Evolutionary conservation across 2,329 filamentous ascomycete genomes (phyloP), one percentile per base, ranked within the genome.

Genomic region (Zopfia rhizophila): DNA sequence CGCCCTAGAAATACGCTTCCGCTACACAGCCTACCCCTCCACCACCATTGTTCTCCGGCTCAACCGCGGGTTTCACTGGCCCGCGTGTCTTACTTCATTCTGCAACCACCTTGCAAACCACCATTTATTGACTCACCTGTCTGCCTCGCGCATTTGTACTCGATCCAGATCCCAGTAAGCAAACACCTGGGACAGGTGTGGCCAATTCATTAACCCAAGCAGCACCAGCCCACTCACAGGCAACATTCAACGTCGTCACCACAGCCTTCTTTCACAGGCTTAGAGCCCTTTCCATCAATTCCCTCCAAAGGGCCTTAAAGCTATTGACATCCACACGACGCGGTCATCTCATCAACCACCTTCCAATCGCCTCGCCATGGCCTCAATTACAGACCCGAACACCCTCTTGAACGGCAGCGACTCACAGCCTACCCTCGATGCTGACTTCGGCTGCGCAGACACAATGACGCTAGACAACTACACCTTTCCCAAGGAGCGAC

Each of bases 401-500:
- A 52, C 57, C 16, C 30, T 56, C 29, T 53, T 49, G 22, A 46
- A 44, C 40, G 38, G 48, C 40, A 36, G 41, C 45, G 44, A 38
- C 30, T 27, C 21, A 25, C 54, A 55, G 41, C 44, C 50, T 11
- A 44, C 42, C 16, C 28, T 53, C 44, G 55, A 60, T 43, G 56
- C 60, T 28, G 59, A 55, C 7, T 56, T 68, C 46, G 59, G 59
- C 39, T 54, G 53, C 41, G 48, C 55, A 14, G 55, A 63, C 30
- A 56, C 56, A 40, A 63, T 68, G 65, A 64, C 68, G 17, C 62
- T 78, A 54, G 68, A 73, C 49, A 70, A 72, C 58, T 89, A 89
- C 73, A 72, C 72, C 47, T 89, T 89, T 60, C 86, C 86, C 7
- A 75, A 77, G 16, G 75, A 82, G 56, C 78, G 85, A 16, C 77